Base-by-base conservation (phyloP, 2,329 filamentous ascomycete species). In the Penicillium oxalicum region DNA sequence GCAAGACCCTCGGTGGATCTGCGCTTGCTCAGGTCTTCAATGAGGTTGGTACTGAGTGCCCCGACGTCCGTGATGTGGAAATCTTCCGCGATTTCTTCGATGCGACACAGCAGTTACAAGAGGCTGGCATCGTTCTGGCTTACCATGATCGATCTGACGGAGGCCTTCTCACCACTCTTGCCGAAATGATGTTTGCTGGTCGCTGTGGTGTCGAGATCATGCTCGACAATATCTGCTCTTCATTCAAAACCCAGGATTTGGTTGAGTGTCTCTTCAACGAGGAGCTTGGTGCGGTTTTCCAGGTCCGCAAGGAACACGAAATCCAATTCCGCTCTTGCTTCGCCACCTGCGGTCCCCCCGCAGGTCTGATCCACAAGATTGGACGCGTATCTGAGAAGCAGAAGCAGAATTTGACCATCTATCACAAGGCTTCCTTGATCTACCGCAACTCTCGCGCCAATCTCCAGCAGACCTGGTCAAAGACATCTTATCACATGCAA, bases 151-250 rank as follows among this genome's bases (percentile, higher is more conserved):
- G 87, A 40, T 96, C 90, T 0, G 91, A 97, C 67, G 93, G 91
- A 68, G 93, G 93, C 62, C 75, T 97, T 8, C 81, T 97, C 65
- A 93, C 91, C 1, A 91, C 91, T 5, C 73, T 97, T 32, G 88
- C 84, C 2, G 93, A 98, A 72, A 97, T 97, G 93, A 94, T 95
- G 82, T 97, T 97, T 67, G 91, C 93, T 29, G 93, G 93, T 27
- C 86, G 91, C 48, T 94, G 88, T 62, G 93, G 91, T 52, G 79
- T 89, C 28, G 87, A 94, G 58, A 77, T 97, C 51, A 86, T 88
- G 77, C 76, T 96, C 49, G 91, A 96, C 64, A 80, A 79, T 47
- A 72, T 75, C 40, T 74, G 69, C 54, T 72, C 79, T 27, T 82
- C 81, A 51, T 82, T 81, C 25, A 77, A 83, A 38, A 78, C 78